Base-by-base conservation (phyloP, 2,329 filamentous ascomycete genomes). In the Salinomyces thailandicus region DNA sequence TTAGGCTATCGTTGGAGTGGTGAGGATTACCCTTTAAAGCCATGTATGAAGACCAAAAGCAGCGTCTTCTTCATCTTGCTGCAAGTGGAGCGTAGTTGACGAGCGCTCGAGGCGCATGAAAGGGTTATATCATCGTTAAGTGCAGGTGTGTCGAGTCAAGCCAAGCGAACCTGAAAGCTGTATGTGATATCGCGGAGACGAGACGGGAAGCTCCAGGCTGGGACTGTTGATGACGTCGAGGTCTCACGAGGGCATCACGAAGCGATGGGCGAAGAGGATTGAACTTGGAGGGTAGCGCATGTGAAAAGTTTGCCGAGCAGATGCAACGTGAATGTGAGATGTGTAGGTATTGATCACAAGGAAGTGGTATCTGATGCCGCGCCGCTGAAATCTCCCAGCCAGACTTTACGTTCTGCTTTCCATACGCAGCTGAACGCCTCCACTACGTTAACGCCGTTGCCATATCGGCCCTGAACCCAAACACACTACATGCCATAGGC, bases 1-100 rank as follows among this genome's bases (percentile, higher is more conserved):
- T n/a, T n/a, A n/a, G n/a, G n/a, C n/a, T n/a, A n/a, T n/a, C n/a
- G n/a, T n/a, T n/a, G n/a, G n/a, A n/a, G n/a, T n/a, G n/a, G n/a
- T n/a, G n/a, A n/a, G n/a, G n/a, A n/a, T n/a, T n/a, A n/a, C n/a
- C 84, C 84, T 72, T 91, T 85, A 73, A 93, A 93, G 57, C 85
- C 85, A 61, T 93, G 85, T 43, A 91, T 84, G 60, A 91, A 91
- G 55, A 81, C 83, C 41, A 93, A 64, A 26, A 93, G 62, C 24
- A 93, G 63, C 40, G 82, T 91, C 64, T 84, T 86, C 68, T 80
- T 82, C 41, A 49, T 54, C 2, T 24, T 47, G 43, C 27, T n/a
- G 14, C 3, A 14, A 8, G 8, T 16, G 14, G 14, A 30, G 11
- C 14, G 8, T 30, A 15, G 14, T 16, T 30, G 8, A n/a, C 15